Conservation (phyloP, 352 stramenopile genomes). For the Phytophthora pluvialis region DNA sequence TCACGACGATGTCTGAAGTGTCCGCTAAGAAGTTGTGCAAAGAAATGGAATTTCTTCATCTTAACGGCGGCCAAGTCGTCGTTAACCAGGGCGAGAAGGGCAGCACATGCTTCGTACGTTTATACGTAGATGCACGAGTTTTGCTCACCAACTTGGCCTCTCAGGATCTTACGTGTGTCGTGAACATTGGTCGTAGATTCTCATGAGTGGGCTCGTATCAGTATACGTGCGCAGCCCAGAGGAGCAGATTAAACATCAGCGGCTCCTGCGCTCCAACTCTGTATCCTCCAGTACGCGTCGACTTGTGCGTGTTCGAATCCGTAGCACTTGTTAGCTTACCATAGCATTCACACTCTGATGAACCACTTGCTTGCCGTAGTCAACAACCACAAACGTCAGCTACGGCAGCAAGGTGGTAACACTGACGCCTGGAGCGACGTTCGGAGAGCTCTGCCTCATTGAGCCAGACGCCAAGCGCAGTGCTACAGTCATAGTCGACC, state of each 20-base stretch:
- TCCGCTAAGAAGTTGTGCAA: constrained; percentile 87
- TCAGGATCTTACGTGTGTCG: not conserved
- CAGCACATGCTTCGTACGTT: constrained; percentile 84
- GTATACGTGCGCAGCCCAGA: constrained; percentile 75
- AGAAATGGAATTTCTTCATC: constrained; percentile 86
- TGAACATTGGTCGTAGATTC: constrained; percentile 50
- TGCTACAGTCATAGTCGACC: constrained; percentile 81
- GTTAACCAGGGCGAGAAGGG: constrained; percentile 87
- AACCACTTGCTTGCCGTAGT: constrained; percentile 26
- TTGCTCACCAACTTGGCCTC: not conserved
- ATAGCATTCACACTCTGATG: not conserved
- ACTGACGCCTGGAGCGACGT: constrained; percentile 78
- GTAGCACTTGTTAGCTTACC: not conserved
- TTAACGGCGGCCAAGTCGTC: constrained; percentile 68
- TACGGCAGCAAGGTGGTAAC: constrained; percentile 74
- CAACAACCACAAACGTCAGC: constrained; percentile 46
- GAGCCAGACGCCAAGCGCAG: constrained; percentile 87
- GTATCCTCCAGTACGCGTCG: constrained; percentile 47
- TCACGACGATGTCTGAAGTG: constrained; percentile 87
- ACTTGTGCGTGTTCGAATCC: constrained; percentile 38
- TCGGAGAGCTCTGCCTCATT: constrained; percentile 87
- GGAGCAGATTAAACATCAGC: constrained; percentile 72
- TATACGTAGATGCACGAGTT: not conserved
- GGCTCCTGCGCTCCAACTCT: constrained; percentile 51
- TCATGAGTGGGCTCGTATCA: constrained; percentile 79